phyloP scores from a whole-genome alignment of 2,329 filamentous ascomycete genomes.

The Exophiala mesophila region DNA sequence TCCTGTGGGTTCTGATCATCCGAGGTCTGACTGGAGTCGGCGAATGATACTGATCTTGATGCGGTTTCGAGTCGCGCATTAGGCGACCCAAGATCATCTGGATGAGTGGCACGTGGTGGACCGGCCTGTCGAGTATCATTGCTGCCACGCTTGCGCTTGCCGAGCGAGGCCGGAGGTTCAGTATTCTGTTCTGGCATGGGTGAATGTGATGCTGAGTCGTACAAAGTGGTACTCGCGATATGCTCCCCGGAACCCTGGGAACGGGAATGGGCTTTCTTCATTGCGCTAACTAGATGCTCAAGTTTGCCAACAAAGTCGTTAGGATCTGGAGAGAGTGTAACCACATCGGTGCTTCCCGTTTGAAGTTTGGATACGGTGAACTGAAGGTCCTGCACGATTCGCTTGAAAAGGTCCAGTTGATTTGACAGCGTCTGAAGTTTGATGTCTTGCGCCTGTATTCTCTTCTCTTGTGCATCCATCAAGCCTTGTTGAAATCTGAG shows the following conservation, averaged over 20 bases:
- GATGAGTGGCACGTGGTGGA: too few relatives aligned
- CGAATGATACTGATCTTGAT: too few relatives aligned
- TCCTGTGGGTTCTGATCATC: too few relatives aligned
- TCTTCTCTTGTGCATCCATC: slow-evolving; percentile 9
- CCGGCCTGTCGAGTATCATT: too few relatives aligned
- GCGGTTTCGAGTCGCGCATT: too few relatives aligned
- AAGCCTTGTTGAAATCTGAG: slow-evolving; percentile 6
- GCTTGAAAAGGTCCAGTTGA: slow-evolving; percentile 18
- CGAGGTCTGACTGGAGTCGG: too few relatives aligned
- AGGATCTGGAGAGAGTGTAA: neutral
- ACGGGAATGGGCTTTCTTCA: slow-evolving; percentile 12
- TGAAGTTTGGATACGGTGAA: slow-evolving; percentile 14
- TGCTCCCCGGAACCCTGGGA: too few relatives aligned
- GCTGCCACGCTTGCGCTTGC: slow-evolving; percentile 22
- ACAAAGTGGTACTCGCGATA: too few relatives aligned
- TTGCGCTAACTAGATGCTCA: slow-evolving; percentile 7
- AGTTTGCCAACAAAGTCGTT: slow-evolving; percentile 6
- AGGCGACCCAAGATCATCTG: too few relatives aligned
- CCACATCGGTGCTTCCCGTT: slow-evolving; percentile 1
- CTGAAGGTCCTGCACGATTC: slow-evolving; percentile 16
- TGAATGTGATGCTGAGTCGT: too few relatives aligned
- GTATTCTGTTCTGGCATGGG: too few relatives aligned
- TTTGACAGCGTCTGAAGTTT: slow-evolving; percentile 15
- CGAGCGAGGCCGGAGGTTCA: slow-evolving; percentile 4
- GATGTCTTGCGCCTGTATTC: slow-evolving; percentile 16